Percentiles rank a stretch among this genome's conserved stretches.
phyloP scores from a whole-genome alignment of 73 alveolate genomes.

The Effrenium voratum region DNA sequence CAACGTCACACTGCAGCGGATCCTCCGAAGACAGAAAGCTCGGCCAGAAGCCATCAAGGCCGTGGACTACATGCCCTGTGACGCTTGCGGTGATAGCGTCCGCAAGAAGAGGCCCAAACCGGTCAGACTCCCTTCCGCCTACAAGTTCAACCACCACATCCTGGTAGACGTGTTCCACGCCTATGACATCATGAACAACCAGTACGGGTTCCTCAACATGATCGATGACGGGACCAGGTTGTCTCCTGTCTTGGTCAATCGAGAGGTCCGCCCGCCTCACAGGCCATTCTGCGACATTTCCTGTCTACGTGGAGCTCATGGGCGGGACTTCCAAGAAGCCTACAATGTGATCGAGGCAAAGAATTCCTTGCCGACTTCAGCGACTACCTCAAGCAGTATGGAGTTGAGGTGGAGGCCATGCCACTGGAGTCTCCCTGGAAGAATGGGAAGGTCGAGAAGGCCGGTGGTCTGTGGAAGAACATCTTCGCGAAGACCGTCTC shows the following conservation, averaged over 20 bases:
- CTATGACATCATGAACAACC: not conserved
- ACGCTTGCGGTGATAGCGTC: not conserved
- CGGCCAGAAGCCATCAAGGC: not conserved
- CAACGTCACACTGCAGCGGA: not conserved
- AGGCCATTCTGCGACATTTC: not conserved
- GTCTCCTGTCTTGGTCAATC: not conserved
- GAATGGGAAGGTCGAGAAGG: not conserved
- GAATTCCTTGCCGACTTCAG: not conserved
- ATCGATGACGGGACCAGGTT: conserved; percentile 12
- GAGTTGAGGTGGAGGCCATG: conserved; percentile 26
- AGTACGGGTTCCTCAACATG: conserved; percentile 24
- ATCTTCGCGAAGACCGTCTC: not conserved
- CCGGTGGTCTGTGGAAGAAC: conserved; percentile 40
- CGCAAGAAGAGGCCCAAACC: not conserved
- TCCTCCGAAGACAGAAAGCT: not conserved
- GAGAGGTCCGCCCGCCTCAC: not conserved
- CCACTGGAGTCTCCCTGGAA: conserved; percentile 41
- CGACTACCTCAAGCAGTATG: not conserved
- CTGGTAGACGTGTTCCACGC: conserved; percentile 11
- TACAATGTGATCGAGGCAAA: conserved; percentile 41
- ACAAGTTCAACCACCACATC: conserved; percentile 47
- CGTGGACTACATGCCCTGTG: not conserved
- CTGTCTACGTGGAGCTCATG: not conserved
- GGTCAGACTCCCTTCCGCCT: not conserved
- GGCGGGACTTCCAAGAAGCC: not conserved